Base-by-base conservation (phyloP, 768 basidiomycete species). In the Serendipita sp. region DNA sequence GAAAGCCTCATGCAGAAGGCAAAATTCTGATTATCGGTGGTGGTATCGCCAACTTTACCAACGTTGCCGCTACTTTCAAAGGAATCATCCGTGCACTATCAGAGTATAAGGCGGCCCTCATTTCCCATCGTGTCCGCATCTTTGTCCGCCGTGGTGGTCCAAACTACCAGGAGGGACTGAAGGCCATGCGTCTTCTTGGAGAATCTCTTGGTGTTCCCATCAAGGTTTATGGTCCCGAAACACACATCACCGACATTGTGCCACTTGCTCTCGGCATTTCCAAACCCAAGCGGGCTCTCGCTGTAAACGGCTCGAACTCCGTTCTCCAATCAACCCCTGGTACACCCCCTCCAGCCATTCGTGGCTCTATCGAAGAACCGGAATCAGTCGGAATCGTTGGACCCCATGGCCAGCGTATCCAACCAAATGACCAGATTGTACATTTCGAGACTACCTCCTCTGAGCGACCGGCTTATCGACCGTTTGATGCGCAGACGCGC, bases 31-130 rank as follows among this genome's bases (percentile, higher is more conserved):
- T 99, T 82, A 96, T 99, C 69, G 96, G 95, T 76, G 96, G 96
- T 77, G 95, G 95, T 78, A 96, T 96, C 68, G 96, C 96, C 79
- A 99, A 99, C 84, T 99, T 99, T 79, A 97, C 93, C 74, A 97
- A 99, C 74, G 94, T 98, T 69, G 96, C 94, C 38, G 88, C 95
- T 8, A 98, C 95, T 66, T 99, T 99, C 88, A 97, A 98, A 81
- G 95, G 95, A 68, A 99, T 98, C 81, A 99, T 99, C 76, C 89
- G 85, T 51, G 94, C 96, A 16, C 81, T 99, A 69, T 88, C 95
- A 79, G 89, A 93, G 76, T 92, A 82, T 83, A 92, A 92, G 80
- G 77, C 81, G 48, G 85, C 84, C 64, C 83, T 98, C 68, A 87
- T 91, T 72, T 78, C 79, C 58, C 86, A 91, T 77, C 77, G 84